Conservation (phyloP, 1,139 yeast genomes). For the Geotrichum aggregatum region DNA sequence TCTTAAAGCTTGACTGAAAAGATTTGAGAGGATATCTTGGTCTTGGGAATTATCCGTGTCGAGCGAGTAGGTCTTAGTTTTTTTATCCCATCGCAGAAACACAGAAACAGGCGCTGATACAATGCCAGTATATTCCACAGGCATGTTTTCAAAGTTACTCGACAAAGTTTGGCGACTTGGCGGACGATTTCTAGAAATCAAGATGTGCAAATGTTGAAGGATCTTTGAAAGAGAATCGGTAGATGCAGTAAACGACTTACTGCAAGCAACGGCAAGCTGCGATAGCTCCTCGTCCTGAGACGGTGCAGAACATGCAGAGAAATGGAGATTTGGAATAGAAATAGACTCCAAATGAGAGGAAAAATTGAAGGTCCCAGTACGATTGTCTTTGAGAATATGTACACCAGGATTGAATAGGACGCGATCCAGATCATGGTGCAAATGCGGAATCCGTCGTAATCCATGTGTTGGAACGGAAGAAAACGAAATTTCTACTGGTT, state of each 20-base stretch:
- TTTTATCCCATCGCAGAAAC: constrained; percentile 40
- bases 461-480: constrained; percentile 1
- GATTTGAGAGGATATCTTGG: constrained; percentile 65
- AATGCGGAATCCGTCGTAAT: constrained; percentile 41
- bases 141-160: constrained; percentile 39
- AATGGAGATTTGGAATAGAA: constrained; percentile 65
- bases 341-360: constrained; percentile 56
- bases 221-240: constrained; percentile 84
- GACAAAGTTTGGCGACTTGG: constrained; percentile 47
- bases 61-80: constrained; percentile 52
- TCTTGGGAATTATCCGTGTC: constrained; percentile 69
- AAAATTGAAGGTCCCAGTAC: constrained; percentile 71
- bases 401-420: constrained; percentile 81
- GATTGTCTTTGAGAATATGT: constrained; percentile 71
- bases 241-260: constrained; percentile 61
- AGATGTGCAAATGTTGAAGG: constrained; percentile 66
- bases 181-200: constrained; percentile 59
- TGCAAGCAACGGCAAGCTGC: constrained; percentile 44
- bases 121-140: constrained; percentile 37
- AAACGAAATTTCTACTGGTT: constrained; percentile 2
- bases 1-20: constrained; percentile 77
- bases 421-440: constrained; percentile 62
- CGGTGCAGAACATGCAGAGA: constrained; percentile 60
- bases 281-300: constrained; percentile 57
- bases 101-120: constrained; percentile 45